Evolutionary conservation across 192 early-diverging fungal species (phyloP).

Genomic region (Powellomyces hirtus): DNA sequence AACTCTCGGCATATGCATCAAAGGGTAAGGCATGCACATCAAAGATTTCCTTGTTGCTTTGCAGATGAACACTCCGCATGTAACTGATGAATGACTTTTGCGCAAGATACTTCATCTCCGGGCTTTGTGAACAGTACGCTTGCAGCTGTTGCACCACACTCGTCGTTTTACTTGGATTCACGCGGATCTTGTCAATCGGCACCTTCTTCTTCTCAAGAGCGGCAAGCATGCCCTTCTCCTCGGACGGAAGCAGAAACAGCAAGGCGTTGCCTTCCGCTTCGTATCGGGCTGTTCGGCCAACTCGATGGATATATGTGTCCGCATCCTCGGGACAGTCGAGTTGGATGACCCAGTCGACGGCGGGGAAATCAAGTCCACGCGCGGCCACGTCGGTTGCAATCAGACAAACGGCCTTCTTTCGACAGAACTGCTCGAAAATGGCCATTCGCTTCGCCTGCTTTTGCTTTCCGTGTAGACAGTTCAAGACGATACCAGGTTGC

Average conservation of each 20-base stretch:
- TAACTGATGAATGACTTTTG: slow-evolving; percentile 97
- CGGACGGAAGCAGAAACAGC: slow-evolving; percentile 83
- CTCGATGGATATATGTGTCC: slow-evolving; percentile 96
- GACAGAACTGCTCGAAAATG: slow-evolving; percentile 88
- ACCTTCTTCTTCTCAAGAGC: slow-evolving; percentile 73
- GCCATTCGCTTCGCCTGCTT: slow-evolving; percentile 92
- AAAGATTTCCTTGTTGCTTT: slow-evolving; percentile 89
- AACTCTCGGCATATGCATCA: slow-evolving; percentile 80
- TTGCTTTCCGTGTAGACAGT: slow-evolving; percentile 95
- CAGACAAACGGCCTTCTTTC: slow-evolving; percentile 71
- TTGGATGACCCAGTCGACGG: slow-evolving; percentile 99
- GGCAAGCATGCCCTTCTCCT: slow-evolving; percentile 79
- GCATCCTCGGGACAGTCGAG: slow-evolving; percentile 96
- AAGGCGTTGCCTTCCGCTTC: slow-evolving; percentile 84
- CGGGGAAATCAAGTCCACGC: slow-evolving; percentile 95
- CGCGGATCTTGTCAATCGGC: slow-evolving; percentile 84
- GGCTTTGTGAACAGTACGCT: slow-evolving; percentile 86
- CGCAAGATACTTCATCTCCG: slow-evolving; percentile 94
- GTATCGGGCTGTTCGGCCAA: slow-evolving; percentile 95
- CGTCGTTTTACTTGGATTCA: slow-evolving; percentile 79
- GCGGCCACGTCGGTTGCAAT: slow-evolving; percentile 96
- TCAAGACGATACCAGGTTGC: slow-evolving; percentile 85
- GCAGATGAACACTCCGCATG: slow-evolving; percentile 87
- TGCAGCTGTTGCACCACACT: slow-evolving; percentile 81
- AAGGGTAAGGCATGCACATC: slow-evolving; percentile 81